Evolutionary conservation across 495 filamentous ascomycete species (phyloP), one percentile per base, ranked within the genome.

Genomic region (Aspergillus hancockii): DNA sequence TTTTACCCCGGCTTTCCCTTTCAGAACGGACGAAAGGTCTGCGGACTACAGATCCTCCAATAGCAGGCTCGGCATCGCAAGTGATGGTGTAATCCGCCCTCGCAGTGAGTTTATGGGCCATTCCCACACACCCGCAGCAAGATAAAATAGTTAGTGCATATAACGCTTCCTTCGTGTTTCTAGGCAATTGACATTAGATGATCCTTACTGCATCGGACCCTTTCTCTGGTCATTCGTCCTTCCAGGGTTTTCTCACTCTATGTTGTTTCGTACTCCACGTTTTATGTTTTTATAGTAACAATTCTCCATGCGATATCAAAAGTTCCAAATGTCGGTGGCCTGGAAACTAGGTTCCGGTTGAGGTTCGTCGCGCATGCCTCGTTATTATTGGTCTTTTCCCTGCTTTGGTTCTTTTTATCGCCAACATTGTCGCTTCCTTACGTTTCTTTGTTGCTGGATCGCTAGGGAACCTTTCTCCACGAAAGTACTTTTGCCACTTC

Each of bases 61-160:
- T 67, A 23, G 58, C 58, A 38, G 51, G 47, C 61, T 63, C 64
- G 64, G 64, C 64, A 67, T 67, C 58, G 46, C 28, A 21, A 63
- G 54, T 63, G 57, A 51, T 66, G 60, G 63, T 66, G 63, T 66
- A 60, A 66, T 66, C 55, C 46, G 32, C 45, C 52, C 49, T 60
- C 52, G 45, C 23, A 52, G 58, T 40, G 10, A 13, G 18, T 12
- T 40, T 40, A 55, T 47, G 53, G 36, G 19, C 28, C 53, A 25
- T 8, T 32, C 40, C 54, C 46, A 25, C 25, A 25, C 25, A 47
- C 53, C 54, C 34, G 43, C 54, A 57, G 54, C 32, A n/a, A 52
- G 28, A 36, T 52, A 36, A 52, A n/a, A 32, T 51, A 2, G 31
- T 32, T 32, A 8, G 22, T n/a, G 45, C n/a, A 14, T 4, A 18